Conservation (phyloP, 2,329 filamentous ascomycete genomes). For the Rhynchosporium graminicola region DNA sequence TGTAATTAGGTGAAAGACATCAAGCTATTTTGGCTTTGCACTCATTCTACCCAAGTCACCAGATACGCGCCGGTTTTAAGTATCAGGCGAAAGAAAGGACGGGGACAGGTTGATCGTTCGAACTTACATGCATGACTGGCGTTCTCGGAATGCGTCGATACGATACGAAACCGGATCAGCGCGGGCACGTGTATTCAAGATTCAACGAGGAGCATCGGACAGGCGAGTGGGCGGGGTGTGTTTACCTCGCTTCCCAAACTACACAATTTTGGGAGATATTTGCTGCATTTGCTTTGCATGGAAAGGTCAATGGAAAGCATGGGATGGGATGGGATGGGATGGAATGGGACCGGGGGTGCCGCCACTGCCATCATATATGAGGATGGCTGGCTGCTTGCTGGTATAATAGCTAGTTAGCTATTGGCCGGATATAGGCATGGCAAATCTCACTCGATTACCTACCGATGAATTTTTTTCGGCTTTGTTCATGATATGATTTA, state of each 20-base stretch:
- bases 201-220: background rate
- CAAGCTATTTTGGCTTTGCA: slow-evolving; percentile 3
- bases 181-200: slow-evolving; percentile 7
- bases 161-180: slow-evolving; percentile 4
- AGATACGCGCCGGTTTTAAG: slow-evolving; percentile 3
- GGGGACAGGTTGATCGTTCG: background rate
- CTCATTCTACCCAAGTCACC: slow-evolving; percentile 1
- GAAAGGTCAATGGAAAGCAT: background rate
- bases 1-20: slow-evolving; percentile 67
- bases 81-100: background rate
- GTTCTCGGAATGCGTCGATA: slow-evolving; percentile 11
- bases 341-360: background rate
- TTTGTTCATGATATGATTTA: too few relatives aligned
- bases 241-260: background rate
- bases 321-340: background rate
- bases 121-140: slow-evolving; percentile 16
- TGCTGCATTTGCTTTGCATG: slow-evolving; percentile 9
- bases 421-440: background rate
- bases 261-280: slow-evolving; percentile 14
- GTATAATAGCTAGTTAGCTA: slow-evolving; percentile 5
- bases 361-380: slow-evolving; percentile 2
- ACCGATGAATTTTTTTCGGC: background rate
- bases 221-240: background rate
- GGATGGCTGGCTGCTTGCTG: slow-evolving; percentile 1
- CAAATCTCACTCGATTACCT: background rate